Base-by-base conservation (phyloP, 1,284 basidiomycete species). In the Apiotrichum veenhuisii region DNA sequence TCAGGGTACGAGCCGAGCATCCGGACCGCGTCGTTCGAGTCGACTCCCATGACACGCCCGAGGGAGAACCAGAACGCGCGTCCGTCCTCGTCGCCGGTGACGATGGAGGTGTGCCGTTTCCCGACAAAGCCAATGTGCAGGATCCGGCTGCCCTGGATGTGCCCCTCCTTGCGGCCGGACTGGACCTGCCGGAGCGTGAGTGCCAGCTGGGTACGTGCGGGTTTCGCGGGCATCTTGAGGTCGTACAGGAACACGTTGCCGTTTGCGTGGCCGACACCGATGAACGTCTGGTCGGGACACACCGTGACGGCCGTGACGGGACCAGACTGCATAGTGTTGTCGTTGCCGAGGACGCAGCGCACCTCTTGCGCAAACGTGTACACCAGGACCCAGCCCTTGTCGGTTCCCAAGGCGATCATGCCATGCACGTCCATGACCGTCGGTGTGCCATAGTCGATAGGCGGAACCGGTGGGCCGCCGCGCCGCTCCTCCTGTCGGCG, bases 11-110 rank as follows among this genome's bases (percentile, higher is more conserved):
- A 88, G 0, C 96, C 96, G 5, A 98, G 82, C 59, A 99, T 90
- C 17, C 96, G 86, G 37, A 98, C 83, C 14, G 91, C 92, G 72
- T 99, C 96, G 42, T 89, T 88, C 11, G 93, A 94, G 54, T 96
- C 92, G 17, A 99, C 88, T 61, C 97, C 97, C 20, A 98, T 82
- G 9, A 98, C 88, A 69, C 91, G 94, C 20, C 96, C 94, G 2
- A 99, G 80, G 52, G 88, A 91, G 75, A 98, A 95, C 74, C 92
- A 98, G 77, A 99, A 98, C 0, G 91, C 89, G 5, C 98, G 81
- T 0, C 96, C 96, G 60, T 84, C 80, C 58, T 94, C 89, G 72
- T 98, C 96, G 1, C 91, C 90, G 12, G 88, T 89, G 37, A 98
- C 85, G 50, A 98, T 84, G 2, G 92, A 93, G 1, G 96, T 98